phyloP scores from a whole-genome alignment of 306 rosid species.

The Vigna hirtella region DNA sequence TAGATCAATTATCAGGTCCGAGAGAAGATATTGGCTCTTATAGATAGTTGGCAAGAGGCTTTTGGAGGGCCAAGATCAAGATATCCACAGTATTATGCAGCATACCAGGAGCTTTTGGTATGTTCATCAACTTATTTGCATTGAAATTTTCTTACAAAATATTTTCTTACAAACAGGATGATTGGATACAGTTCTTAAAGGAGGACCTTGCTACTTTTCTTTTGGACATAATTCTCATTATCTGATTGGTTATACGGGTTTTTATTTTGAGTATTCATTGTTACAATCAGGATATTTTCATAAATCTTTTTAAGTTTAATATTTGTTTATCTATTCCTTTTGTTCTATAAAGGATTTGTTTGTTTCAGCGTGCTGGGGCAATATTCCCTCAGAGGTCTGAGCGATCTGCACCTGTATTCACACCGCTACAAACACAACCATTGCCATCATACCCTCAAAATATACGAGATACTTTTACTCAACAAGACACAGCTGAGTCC shows the following conservation, averaged over 20 bases:
- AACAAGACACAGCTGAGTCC: slow-evolving; percentile 68
- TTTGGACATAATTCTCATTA: slow-evolving; percentile 22
- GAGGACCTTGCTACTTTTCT: slow-evolving; percentile 24
- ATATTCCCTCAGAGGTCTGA: slow-evolving; percentile 89
- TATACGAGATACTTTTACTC: slow-evolving; percentile 59
- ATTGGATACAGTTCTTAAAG: slow-evolving; percentile 2
- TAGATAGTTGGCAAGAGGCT: slow-evolving; percentile 99
- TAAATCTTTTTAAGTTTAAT: slow-evolving; percentile 30
- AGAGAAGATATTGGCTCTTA: slow-evolving; percentile 87
- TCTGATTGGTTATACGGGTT: slow-evolving; percentile 26
- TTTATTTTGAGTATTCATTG: slow-evolving; percentile 28
- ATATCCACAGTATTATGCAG: slow-evolving; percentile 93
- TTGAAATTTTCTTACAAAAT: neutral
- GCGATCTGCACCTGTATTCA: slow-evolving; percentile 82
- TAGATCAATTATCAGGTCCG: slow-evolving; percentile 87
- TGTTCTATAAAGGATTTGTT: slow-evolving; percentile 39
- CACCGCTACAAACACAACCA: slow-evolving; percentile 92
- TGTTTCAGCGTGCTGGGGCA: slow-evolving; percentile 91
- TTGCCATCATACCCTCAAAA: slow-evolving; percentile 82
- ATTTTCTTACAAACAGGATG: slow-evolving; percentile 14
- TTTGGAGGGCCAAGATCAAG: slow-evolving; percentile 97
- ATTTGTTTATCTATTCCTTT: slow-evolving; percentile 35
- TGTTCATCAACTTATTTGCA: slow-evolving; percentile 36
- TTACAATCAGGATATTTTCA: slow-evolving; percentile 37
- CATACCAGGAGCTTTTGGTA: slow-evolving; percentile 96